Conservation (phyloP, 1,284 basidiomycete genomes). For the Pseudozyma tsukubaensis region DNA sequence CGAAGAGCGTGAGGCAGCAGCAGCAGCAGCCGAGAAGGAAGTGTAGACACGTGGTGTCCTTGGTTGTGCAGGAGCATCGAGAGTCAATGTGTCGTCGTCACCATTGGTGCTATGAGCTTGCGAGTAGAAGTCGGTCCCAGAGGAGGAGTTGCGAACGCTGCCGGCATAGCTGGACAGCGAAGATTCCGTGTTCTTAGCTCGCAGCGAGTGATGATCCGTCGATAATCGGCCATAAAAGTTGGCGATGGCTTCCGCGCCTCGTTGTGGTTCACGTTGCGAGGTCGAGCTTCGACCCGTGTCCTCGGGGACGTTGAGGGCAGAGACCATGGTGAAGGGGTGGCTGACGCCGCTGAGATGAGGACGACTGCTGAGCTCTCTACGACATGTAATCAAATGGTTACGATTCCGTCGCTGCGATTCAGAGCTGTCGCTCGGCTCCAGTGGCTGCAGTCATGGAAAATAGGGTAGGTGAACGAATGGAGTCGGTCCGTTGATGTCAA, state of each 20-base stretch:
- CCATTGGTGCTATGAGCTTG: constrained; percentile 30
- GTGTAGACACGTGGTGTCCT: constrained; percentile 35
- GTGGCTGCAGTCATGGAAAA: background rate
- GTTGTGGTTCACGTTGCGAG: constrained; percentile 36
- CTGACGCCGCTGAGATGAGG: background rate
- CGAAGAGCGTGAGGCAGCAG: constrained; percentile 45
- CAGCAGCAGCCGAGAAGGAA: constrained; percentile 42
- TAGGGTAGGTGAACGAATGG: background rate
- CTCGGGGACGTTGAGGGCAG: constrained; percentile 14
- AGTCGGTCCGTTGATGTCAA: background rate
- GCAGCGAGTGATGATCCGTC: constrained; percentile 24
- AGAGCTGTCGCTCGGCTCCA: background rate
- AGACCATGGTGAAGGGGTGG: constrained; percentile 14
- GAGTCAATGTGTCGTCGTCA: constrained; percentile 8
- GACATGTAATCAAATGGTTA: constrained; percentile 5
- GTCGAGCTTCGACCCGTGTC: constrained; percentile 14
- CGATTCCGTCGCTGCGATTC: constrained; percentile 4
- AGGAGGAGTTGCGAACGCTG: constrained; percentile 37
- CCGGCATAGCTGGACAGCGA: constrained; percentile 35
- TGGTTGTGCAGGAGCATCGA: constrained; percentile 4
- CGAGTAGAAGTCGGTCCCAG: constrained; percentile 33
- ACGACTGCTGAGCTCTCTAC: background rate
- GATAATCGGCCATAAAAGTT: constrained; percentile 46
- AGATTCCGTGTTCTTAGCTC: constrained; percentile 20
- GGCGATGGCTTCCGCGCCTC: constrained; percentile 41